Conservation (phyloP, 192 early-diverging fungal species). For the Backusella macrospora region DNA sequence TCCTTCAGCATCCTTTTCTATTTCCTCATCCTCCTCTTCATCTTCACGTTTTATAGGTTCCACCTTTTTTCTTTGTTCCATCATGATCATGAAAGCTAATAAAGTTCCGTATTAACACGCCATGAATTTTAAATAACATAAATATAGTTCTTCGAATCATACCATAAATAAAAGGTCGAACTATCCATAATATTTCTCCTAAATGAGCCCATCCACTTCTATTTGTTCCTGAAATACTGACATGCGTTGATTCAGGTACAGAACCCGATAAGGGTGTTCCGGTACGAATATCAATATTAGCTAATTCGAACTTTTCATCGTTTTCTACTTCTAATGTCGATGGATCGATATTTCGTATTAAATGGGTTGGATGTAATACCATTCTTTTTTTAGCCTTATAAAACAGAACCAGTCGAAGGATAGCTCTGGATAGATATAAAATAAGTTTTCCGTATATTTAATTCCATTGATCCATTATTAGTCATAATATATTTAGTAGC, state of each 20-base stretch:
- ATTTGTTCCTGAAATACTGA: background rate
- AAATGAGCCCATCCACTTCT: conserved; percentile 13
- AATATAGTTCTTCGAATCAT: background rate
- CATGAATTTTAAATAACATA: background rate
- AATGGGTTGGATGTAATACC: conserved; percentile 28
- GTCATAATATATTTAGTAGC: background rate
- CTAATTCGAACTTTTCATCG: conserved; percentile 23
- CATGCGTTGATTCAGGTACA: background rate
- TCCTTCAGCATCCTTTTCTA: conserved; percentile 10
- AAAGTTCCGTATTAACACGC: background rate
- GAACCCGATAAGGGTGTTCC: conserved; percentile 15
- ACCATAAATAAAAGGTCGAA: conserved; percentile 35
- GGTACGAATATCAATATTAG: conserved; percentile 25
- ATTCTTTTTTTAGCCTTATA: conserved; percentile 14
- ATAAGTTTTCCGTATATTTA: background rate
- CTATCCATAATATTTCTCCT: conserved; percentile 29
- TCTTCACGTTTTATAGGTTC: background rate
- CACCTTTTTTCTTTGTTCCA: background rate
- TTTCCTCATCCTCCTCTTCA: background rate
- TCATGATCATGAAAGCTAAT: conserved; percentile 16
- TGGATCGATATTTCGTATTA: conserved; percentile 29
- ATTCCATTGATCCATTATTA: too few species aligned
- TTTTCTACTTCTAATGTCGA: conserved; percentile 17
- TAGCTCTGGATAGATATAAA: conserved; percentile 4
- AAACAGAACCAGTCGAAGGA: conserved; percentile 20